Evolutionary conservation across 805 yeast species (phyloP).

Genomic region (Candida krabiensis): DNA sequence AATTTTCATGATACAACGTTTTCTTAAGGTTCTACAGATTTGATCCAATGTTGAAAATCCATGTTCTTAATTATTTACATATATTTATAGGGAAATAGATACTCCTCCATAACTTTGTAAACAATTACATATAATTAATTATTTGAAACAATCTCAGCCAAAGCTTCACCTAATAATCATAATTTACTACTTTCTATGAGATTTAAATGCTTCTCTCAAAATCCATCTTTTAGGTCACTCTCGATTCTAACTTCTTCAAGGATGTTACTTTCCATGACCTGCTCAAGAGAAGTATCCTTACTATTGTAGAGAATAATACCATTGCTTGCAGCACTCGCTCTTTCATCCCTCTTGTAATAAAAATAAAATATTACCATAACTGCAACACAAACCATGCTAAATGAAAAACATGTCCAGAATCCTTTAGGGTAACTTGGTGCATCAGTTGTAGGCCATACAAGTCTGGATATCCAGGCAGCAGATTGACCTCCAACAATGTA

Average conservation of each 20-base stretch:
- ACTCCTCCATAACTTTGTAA: too few relatives aligned
- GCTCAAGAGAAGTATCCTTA: slow-evolving; percentile 7
- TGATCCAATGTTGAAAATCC: too few relatives aligned
- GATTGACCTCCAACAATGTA: slow-evolving; percentile 46
- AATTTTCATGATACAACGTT: too few relatives aligned
- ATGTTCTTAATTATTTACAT: too few relatives aligned
- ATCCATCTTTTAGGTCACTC: neutral
- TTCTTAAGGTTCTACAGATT: too few relatives aligned
- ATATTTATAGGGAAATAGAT: too few relatives aligned
- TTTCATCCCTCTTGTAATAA: slow-evolving; percentile 53
- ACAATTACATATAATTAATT: too few relatives aligned
- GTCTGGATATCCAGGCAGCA: slow-evolving; percentile 31
- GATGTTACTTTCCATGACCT: neutral
- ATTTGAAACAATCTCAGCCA: too few relatives aligned
- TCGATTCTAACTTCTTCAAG: neutral
- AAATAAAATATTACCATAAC: slow-evolving; percentile 14
- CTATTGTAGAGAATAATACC: slow-evolving; percentile 48
- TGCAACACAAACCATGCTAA: slow-evolving; percentile 29
- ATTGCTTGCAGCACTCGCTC: slow-evolving; percentile 41
- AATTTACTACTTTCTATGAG: too few relatives aligned
- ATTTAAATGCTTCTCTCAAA: too few relatives aligned
- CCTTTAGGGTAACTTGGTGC: slow-evolving; percentile 57
- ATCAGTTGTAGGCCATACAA: slow-evolving; percentile 47
- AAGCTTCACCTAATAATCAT: too few relatives aligned
- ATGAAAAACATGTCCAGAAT: slow-evolving; percentile 44